Conservation (phyloP, 2,329 filamentous ascomycete species). For the Clonostachys sp. region DNA sequence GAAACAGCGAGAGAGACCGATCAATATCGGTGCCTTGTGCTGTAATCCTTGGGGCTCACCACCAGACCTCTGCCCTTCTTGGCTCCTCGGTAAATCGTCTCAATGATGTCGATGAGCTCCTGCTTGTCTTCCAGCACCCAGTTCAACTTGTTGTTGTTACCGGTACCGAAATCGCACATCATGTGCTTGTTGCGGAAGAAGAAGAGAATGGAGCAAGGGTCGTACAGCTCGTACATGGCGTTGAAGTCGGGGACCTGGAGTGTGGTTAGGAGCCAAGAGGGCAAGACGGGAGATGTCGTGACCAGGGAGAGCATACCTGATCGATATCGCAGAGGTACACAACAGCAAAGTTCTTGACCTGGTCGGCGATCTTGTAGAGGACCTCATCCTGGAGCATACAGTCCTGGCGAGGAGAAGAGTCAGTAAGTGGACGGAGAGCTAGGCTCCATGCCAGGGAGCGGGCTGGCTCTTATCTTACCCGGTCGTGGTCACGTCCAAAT, state of each 20-base stretch:
- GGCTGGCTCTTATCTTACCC: slow-evolving; percentile 21
- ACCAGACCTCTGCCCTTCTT: slow-evolving; percentile 97
- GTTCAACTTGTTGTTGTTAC: slow-evolving; percentile 98
- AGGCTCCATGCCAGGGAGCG: too few relatives aligned
- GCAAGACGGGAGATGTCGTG: too few relatives aligned
- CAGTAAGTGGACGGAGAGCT: not conserved
- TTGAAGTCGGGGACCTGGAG: slow-evolving; percentile 77
- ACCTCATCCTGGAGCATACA: slow-evolving; percentile 80
- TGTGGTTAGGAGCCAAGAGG: too few relatives aligned
- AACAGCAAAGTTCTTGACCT: slow-evolving; percentile 87
- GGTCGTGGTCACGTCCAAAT: slow-evolving; percentile 83
- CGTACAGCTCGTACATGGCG: slow-evolving; percentile 90
- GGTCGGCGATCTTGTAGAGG: slow-evolving; percentile 88
- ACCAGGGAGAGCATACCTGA: slow-evolving; percentile 27
- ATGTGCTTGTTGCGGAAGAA: slow-evolving; percentile 99
- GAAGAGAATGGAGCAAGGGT: slow-evolving; percentile 92
- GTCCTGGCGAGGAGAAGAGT: slow-evolving; percentile 34
- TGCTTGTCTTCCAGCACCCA: slow-evolving; percentile 95
- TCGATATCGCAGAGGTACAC: slow-evolving; percentile 95
- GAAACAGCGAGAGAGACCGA: too few relatives aligned
- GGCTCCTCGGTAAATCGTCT: slow-evolving; percentile 96
- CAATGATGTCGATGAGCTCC: slow-evolving; percentile 96
- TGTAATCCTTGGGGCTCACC: slow-evolving; percentile 76
- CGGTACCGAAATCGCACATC: slow-evolving; percentile 96
- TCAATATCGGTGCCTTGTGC: slow-evolving; percentile 1